Evolutionary conservation across 148 eudicot species (phyloP), one percentile per base, ranked within the genome.

Genomic region (Hydrangea macrophylla): DNA sequence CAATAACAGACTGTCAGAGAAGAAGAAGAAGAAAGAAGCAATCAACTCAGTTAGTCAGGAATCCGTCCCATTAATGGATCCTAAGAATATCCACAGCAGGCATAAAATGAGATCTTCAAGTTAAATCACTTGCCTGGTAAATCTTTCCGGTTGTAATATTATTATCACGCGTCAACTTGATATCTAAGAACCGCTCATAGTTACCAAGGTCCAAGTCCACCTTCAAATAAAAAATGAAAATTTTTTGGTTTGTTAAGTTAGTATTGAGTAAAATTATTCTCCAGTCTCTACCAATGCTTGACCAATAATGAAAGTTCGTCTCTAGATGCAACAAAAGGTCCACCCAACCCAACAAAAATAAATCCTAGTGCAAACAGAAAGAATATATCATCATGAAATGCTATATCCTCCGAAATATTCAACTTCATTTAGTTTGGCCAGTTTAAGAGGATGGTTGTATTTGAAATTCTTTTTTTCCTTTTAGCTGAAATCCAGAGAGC

Each of bases 131-230:
- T 73, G 72, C 98, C 90, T 92, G 94, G 73, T 86, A 92, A 73
- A 92, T 85, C 79, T 92, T 92, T 68, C 98, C 98, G 17, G 98
- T 92, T 8, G 98, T 92, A 66, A 92, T 92, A 75, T 92, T 92
- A 66, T 92, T 86, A 72, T 92, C 96, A 0, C 94, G 81, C 0
- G 98, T 92, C 73, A 92, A 68, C 78, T 80, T 86, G 76, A 90
- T 77, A 71, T 92, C 94, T 58, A 92, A 84, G 73, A 92, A 92
- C 70, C 98, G 80, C 79, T 92, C 98, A 74, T 92, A 92, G 75
- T 92, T 92, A 63, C 98, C 98, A 60, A 90, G 96, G 85, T 92
- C 98, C 77, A 92, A 74, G 82, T 92, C 98, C 94, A 90, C 98
- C 98, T 92, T 64, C 62, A 62, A 70, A 56, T 48, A 63, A 71